Evolutionary conservation across 1,139 yeast genomes (phyloP), one percentile per base, ranked within the genome.

Genomic region (Candida freyschussii): DNA sequence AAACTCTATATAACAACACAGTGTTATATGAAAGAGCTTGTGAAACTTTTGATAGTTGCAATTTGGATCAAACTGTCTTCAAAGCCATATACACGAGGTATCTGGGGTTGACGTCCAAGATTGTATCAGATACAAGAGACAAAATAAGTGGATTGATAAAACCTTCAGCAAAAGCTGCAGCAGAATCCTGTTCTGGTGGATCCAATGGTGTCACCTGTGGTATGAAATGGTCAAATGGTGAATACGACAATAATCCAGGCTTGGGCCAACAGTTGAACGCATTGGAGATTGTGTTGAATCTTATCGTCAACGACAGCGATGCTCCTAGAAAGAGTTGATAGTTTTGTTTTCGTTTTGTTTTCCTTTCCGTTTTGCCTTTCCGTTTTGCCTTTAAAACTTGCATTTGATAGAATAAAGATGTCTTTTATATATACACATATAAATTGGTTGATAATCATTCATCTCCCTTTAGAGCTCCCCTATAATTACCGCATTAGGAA

Each of bases 51-150:
- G 58, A 63, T 39, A 55, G 56, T 18, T 84, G 95, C 60, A 74
- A 80, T 58, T 74, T 68, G 39, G 95, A 84, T 63, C 91, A 84
- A 63, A 64, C 84, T 36, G 71, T 85, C 16, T 84, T 84, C 67
- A 79, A 81, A 60, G 84, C 86, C 2, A 70, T 81, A 43, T 76
- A 78, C 51, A 57, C 86, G 14, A 69, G 91, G 44, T 73, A 73
- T 55, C 58, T 84, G 48, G 86, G 83, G 1, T 58, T 67, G 39
- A 67, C 87, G 1, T 67, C 78, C 22, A 60, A 62, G 34, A 57
- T 84, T 50, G 76, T 75, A 11, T 80, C 87, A 0, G 55, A 60
- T 13, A 59, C 75, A 18, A 53, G 55, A 21, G 65, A 59, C 13
- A 52, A 51, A 6, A 69, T 82, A 32, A 52, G 57, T 52, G 58